Conservation (phyloP, 352 stramenopile genomes). For the Pythium scleroteichum region DNA sequence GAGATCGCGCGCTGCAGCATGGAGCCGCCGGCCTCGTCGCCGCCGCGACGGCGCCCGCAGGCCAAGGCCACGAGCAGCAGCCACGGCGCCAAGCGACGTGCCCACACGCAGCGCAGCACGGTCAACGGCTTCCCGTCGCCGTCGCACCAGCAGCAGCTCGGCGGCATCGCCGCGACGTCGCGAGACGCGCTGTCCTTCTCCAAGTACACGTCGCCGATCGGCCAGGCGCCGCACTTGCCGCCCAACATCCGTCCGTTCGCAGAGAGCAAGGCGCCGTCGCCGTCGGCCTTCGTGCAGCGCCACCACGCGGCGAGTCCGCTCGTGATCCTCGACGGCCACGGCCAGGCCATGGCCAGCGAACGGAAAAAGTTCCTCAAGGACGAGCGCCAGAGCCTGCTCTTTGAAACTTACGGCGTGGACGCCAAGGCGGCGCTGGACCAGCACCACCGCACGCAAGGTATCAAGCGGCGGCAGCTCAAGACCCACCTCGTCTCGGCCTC, state of each 20-base stretch:
- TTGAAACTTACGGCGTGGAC: conserved; percentile 68
- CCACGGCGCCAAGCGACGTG: background rate
- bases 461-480: conserved; percentile 60
- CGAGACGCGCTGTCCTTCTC: conserved; percentile 41
- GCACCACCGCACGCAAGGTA: conserved; percentile 31
- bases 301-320: conserved; percentile 32
- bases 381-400: conserved; percentile 54
- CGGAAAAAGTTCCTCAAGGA: conserved; percentile 47
- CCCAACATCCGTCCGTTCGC: conserved; percentile 35
- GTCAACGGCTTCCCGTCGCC: conserved; percentile 22
- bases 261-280: background rate
- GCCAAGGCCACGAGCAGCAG: conserved; percentile 9
- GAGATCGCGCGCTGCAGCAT: conserved; percentile 61
- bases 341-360: conserved; percentile 14
- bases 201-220: conserved; percentile 49
- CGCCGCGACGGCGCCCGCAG: background rate
- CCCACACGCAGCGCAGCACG: background rate
- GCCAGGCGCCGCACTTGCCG: conserved; percentile 39
- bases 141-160: conserved; percentile 10
- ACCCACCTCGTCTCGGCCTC: conserved; percentile 46
- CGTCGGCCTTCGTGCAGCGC: conserved; percentile 13
- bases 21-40: conserved; percentile 17
- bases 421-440: conserved; percentile 20
- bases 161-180: background rate
- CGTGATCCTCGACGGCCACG: conserved; percentile 43